Evolutionary conservation across 148 eudicot species (phyloP).

Genomic region (Fagopyrum esculentum): DNA sequence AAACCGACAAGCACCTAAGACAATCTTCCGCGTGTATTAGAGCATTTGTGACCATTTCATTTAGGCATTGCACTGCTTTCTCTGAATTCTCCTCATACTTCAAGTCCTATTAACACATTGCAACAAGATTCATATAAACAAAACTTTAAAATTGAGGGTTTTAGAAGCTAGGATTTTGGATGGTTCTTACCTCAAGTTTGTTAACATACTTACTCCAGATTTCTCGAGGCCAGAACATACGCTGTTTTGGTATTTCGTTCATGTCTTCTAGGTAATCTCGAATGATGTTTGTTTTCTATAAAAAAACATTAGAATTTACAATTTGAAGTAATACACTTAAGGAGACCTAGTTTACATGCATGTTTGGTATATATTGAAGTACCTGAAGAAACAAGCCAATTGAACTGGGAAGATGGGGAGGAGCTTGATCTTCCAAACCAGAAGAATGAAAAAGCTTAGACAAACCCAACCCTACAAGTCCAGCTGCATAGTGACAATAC

Average conservation of each 20-base stretch:
- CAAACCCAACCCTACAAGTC: constrained; percentile 82
- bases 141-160: too few relatives aligned
- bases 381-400: constrained; percentile 99
- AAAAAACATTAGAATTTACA: not conserved
- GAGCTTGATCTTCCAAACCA: constrained; percentile 59
- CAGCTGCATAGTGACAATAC: constrained; percentile 87
- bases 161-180: too few relatives aligned
- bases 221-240: constrained; percentile 16
- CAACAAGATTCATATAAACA: not conserved
- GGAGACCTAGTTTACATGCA: not conserved
- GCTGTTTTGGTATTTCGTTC: constrained; percentile 88
- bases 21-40: constrained; percentile 73
- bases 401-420: constrained; percentile 66
- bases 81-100: constrained; percentile 75
- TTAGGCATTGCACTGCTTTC: constrained; percentile 85
- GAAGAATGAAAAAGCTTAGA: constrained; percentile 92
- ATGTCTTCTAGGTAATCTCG: constrained; percentile 95
- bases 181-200: constrained; percentile 17
- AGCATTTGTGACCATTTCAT: constrained; percentile 96
- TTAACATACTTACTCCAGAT: too few relatives aligned
- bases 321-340: too few relatives aligned
- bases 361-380: not conserved
- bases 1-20: constrained; percentile 61
- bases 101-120: constrained; percentile 47
- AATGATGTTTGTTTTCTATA: constrained; percentile 86